Conservation (phyloP, 2,329 filamentous ascomycete species). For the Diplodia seriata region DNA sequence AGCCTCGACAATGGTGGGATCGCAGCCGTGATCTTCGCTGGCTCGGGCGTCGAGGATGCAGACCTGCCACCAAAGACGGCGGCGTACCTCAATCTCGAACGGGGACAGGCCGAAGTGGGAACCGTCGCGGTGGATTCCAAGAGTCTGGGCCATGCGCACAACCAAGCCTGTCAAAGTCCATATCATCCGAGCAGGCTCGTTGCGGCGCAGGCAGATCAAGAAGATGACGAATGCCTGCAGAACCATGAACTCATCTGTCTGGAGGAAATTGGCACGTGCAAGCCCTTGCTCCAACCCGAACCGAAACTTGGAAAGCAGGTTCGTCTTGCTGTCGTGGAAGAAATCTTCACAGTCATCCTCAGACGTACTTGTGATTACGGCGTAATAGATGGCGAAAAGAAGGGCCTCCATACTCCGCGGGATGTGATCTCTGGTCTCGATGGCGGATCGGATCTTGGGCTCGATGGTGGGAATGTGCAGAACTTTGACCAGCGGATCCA, state of each 20-base stretch:
- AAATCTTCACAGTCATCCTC: constrained; percentile 55
- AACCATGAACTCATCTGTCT: constrained; percentile 66
- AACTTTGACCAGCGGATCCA: constrained; percentile 75
- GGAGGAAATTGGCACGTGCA: constrained; percentile 67
- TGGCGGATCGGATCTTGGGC: constrained; percentile 66
- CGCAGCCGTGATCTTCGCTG: constrained; percentile 68
- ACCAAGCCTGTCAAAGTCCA: constrained; percentile 67
- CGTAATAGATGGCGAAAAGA: constrained; percentile 69
- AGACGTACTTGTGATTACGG: constrained; percentile 60
- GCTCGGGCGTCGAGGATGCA: constrained; percentile 65
- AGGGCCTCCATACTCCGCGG: constrained; percentile 64
- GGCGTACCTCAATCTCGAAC: constrained; percentile 67
- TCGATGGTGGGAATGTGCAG: constrained; percentile 73
- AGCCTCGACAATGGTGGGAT: constrained; percentile 64
- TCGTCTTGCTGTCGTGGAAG: constrained; percentile 60
- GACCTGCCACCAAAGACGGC: constrained; percentile 67
- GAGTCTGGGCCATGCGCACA: constrained; percentile 64
- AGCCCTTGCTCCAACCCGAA: constrained; percentile 70
- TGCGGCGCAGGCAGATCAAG: constrained; percentile 62
- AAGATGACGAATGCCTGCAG: constrained; percentile 69
- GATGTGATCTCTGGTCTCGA: constrained; percentile 65
- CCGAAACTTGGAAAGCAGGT: constrained; percentile 62
- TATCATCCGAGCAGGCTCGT: constrained; percentile 57
- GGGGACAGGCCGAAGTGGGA: constrained; percentile 61
- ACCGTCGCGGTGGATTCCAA: constrained; percentile 68